Conservation (phyloP, 768 basidiomycete genomes). For the Lactarius deliciosus region DNA sequence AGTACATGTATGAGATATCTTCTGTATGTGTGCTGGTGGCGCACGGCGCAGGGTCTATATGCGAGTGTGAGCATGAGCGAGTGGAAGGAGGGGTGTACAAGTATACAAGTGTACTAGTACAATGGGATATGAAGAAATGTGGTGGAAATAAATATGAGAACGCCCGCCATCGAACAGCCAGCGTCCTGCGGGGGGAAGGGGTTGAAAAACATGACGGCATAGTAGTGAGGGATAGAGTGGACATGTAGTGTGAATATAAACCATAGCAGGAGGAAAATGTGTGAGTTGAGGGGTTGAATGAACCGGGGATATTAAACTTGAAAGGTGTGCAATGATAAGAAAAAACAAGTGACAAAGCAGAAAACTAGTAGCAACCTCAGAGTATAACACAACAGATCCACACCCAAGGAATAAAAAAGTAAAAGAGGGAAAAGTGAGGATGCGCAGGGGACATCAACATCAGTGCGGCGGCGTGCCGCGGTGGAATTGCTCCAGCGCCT, state of each 20-base stretch:
- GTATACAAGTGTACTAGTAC: slow-evolving; percentile 11
- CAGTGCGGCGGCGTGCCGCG: slow-evolving; percentile 6
- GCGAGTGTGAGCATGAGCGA: slow-evolving; percentile 1
- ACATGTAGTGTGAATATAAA: slow-evolving; percentile 8
- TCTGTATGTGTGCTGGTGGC: background rate
- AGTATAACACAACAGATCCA: slow-evolving; percentile 12
- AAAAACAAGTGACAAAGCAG: slow-evolving; percentile 4
- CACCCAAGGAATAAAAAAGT: background rate
- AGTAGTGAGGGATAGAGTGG: background rate
- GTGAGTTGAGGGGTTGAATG: background rate
- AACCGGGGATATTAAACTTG: background rate
- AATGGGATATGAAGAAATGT: background rate
- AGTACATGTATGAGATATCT: background rate
- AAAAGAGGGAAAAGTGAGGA: background rate
- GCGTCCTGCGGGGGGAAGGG: background rate
- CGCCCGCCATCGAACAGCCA: background rate
- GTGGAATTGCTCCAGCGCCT: slow-evolving; percentile 26
- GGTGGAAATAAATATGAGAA: background rate
- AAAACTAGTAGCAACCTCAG: slow-evolving; percentile 3
- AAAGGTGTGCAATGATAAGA: slow-evolving; percentile 2
- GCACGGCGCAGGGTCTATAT: background rate
- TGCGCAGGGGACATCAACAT: background rate
- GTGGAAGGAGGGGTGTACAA: background rate
- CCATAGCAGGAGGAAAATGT: slow-evolving; percentile 2
- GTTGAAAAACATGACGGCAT: background rate